Conservation (phyloP, 2,329 filamentous ascomycete species). For the Aaosphaeria arxii region DNA sequence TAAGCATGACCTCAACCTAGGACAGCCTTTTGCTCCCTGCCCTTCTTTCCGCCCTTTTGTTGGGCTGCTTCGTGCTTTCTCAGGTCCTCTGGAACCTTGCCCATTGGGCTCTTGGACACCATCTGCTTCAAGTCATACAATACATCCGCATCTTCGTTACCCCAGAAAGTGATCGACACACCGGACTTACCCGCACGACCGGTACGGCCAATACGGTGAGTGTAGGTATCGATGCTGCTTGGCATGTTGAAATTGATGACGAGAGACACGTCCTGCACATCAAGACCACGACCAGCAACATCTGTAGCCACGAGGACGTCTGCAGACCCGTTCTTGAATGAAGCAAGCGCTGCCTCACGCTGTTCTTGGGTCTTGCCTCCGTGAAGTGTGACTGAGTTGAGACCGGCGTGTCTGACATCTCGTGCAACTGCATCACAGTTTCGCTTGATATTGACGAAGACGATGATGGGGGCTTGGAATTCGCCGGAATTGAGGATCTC, state of each 20-base stretch:
- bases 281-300: slow-evolving; percentile 93
- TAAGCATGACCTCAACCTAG: neutral
- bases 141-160: slow-evolving; percentile 83
- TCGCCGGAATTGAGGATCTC: slow-evolving; percentile 81
- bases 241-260: slow-evolving; percentile 99
- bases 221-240: slow-evolving; percentile 87
- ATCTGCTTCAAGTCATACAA: slow-evolving; percentile 96
- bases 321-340: slow-evolving; percentile 75
- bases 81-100: slow-evolving; percentile 86
- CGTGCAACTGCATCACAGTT: slow-evolving; percentile 95
- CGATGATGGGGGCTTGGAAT: slow-evolving; percentile 88
- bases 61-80: slow-evolving; percentile 88
- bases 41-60: slow-evolving; percentile 59
- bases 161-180: slow-evolving; percentile 93
- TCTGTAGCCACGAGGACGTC: slow-evolving; percentile 95
- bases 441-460: slow-evolving; percentile 99
- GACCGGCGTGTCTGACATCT: slow-evolving; percentile 93
- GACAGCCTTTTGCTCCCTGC: slow-evolving; percentile 10
- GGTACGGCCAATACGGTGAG: slow-evolving; percentile 93
- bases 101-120: slow-evolving; percentile 84
- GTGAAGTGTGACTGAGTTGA: slow-evolving; percentile 85
- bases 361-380: slow-evolving; percentile 97
- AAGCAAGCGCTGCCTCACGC: slow-evolving; percentile 84
- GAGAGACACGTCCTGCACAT: slow-evolving; percentile 88
- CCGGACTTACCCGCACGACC: slow-evolving; percentile 96